Conservation (phyloP, 78 protist species). For the Dictyostelium firmibasis region DNA sequence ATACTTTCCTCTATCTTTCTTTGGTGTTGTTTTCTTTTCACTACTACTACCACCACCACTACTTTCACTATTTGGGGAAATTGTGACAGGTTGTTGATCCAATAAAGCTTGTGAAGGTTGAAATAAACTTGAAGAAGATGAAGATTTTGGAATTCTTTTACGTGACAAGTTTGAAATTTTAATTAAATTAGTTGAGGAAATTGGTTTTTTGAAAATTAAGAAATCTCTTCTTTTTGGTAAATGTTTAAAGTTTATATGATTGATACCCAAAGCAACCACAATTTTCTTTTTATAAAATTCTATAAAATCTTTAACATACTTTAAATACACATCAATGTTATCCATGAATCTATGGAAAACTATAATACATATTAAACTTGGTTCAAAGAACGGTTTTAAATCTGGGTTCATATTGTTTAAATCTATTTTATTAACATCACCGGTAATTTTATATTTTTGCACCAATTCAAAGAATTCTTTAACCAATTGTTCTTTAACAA, state of each 20-base stretch:
- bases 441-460: neutral
- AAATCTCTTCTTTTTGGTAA: neutral
- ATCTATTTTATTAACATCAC: neutral
- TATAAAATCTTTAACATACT: neutral
- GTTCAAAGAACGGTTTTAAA: neutral
- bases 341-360: slow-evolving; percentile 8
- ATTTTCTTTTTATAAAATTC: neutral
- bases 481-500: neutral
- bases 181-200: neutral
- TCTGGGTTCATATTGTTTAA: neutral
- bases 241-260: neutral
- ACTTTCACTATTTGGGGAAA: neutral
- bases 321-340: neutral
- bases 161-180: neutral
- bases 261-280: neutral
- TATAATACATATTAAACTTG: neutral
- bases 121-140: neutral
- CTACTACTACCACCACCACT: neutral
- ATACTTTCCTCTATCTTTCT: neutral
- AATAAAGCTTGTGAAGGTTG: too few species aligned
- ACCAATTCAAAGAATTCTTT: neutral
- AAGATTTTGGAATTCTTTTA: neutral
- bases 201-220: neutral
- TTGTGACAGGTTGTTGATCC: neutral
- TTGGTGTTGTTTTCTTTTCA: neutral